These are phyloP conservation scores for Lizanozyma gosingica DNA, from an alignment of 1,139 yeast species.

Conservation along the genomic window DNA sequence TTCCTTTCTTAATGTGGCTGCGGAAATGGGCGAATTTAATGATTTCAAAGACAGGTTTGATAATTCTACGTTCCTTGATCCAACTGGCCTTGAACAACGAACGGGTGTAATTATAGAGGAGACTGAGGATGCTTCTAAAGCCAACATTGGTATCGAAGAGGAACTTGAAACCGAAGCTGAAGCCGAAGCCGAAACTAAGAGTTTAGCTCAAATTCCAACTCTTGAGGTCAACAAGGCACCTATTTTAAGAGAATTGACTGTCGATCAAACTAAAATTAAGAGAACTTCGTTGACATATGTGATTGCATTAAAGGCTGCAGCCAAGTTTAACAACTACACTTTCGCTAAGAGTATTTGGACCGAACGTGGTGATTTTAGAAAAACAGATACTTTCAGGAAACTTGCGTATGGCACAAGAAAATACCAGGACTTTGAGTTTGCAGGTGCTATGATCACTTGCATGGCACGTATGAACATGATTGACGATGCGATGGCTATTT, in stretches of 20 bases:
- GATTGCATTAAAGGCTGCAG: constrained; percentile 60
- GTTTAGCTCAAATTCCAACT: constrained; percentile 1
- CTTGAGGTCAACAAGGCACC: constrained; percentile 18
- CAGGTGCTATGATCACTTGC: constrained; percentile 50
- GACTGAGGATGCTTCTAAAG: constrained; percentile 10
- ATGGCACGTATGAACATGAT: constrained; percentile 43
- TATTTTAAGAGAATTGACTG: constrained; percentile 10
- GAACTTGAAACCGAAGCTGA: constrained; percentile 6
- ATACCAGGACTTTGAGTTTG: constrained; percentile 57
- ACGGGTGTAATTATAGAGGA: constrained; percentile 12
- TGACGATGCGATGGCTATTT: constrained; percentile 63
- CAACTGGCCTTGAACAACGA: constrained; percentile 12
- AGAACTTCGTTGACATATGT: constrained; percentile 50
- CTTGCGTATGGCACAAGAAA: constrained; percentile 32
- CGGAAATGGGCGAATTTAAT: constrained; percentile 33
- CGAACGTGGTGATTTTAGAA: constrained; percentile 70
- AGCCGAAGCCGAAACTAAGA: constrained; percentile 2
- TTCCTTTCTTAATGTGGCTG: constrained; percentile 47
- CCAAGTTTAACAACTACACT: constrained; percentile 38
- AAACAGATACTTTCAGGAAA: constrained; percentile 36
- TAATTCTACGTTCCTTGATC: constrained; percentile 35
- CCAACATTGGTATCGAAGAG: constrained; percentile 2
- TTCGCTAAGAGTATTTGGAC: constrained; percentile 65
- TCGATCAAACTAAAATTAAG: constrained; percentile 17
- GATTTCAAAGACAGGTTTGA: constrained; percentile 48